phyloP scores from a whole-genome alignment of 2,329 filamentous ascomycete genomes.

The Arthrocladium fulminans region DNA sequence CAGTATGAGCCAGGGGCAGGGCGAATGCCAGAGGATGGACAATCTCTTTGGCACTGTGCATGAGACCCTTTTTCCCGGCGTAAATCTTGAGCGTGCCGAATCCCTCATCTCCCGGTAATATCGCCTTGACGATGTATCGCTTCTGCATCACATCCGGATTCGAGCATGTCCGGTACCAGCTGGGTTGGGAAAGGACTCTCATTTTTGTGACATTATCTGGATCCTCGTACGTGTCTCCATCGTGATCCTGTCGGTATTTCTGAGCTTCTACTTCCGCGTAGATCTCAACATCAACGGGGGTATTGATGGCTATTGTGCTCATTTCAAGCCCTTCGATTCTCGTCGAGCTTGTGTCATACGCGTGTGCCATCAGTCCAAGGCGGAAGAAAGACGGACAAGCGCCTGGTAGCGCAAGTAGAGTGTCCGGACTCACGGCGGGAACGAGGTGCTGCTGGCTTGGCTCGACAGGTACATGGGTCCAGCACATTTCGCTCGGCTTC shows the following conservation, averaged over 20 bases:
- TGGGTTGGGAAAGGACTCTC: conserved; percentile 77
- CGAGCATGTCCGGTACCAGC: conserved; percentile 64
- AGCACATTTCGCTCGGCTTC: conserved; percentile 80
- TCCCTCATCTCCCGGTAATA: conserved; percentile 85
- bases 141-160: conserved; percentile 47
- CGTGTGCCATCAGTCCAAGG: conserved; percentile 66
- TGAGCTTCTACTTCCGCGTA: conserved; percentile 86
- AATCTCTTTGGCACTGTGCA: conserved; percentile 96
- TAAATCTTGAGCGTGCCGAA: conserved; percentile 83
- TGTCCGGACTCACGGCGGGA: conserved; percentile 74
- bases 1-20: conserved; percentile 80
- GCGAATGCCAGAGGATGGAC: conserved; percentile 84
- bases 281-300: conserved; percentile 82
- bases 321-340: conserved; percentile 88
- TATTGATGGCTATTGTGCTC: conserved; percentile 77
- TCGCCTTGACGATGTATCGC: conserved; percentile 83
- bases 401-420: conserved; percentile 76
- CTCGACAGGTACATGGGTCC: conserved; percentile 85
- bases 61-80: conserved; percentile 84
- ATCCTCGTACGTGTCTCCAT: conserved; percentile 89
- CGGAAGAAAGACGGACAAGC: conserved; percentile 84
- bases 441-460: conserved; percentile 88
- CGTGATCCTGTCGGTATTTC: conserved; percentile 67
- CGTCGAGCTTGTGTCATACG: conserved; percentile 81
- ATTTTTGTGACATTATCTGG: conserved; percentile 72